Conservation (phyloP, 1,139 yeast genomes). For the Saccharomycopsis phalli region DNA sequence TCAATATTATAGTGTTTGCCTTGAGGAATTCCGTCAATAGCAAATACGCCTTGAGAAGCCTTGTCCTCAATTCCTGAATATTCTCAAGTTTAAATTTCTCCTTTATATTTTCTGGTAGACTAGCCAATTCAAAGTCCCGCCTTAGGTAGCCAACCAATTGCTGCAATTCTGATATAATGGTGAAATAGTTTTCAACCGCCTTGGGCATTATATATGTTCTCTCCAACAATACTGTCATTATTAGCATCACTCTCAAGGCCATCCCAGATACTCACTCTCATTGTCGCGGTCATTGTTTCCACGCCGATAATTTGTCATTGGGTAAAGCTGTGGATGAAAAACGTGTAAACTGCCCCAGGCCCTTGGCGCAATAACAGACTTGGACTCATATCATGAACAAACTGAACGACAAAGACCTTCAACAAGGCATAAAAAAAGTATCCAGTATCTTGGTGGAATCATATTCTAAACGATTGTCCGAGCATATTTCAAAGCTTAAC, state of each 20-base stretch:
- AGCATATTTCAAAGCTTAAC: too few relatives aligned
- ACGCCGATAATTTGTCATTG: background rate
- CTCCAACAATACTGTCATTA: slow-evolving; percentile 1
- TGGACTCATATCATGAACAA: too few relatives aligned
- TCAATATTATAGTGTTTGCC: slow-evolving; percentile 4
- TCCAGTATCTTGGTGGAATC: too few relatives aligned
- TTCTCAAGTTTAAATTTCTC: slow-evolving; percentile 1
- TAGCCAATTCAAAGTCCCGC: slow-evolving; percentile 1
- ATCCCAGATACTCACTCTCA: background rate
- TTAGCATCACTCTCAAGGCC: background rate
- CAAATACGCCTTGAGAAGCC: slow-evolving; percentile 1
- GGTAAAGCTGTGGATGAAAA: background rate
- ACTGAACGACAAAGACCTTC: too few relatives aligned
- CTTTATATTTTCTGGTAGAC: slow-evolving; percentile 1
- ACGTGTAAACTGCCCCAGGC: too few relatives aligned
- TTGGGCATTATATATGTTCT: slow-evolving; percentile 6
- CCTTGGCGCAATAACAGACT: too few relatives aligned
- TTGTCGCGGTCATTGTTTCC: background rate
- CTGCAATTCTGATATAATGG: slow-evolving; percentile 1
- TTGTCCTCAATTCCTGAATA: background rate
- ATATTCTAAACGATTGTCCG: too few relatives aligned
- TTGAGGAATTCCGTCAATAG: slow-evolving; percentile 4
- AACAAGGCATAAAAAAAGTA: too few relatives aligned
- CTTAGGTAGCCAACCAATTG: too few relatives aligned
- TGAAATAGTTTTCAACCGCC: slow-evolving; percentile 6